phyloP scores from a whole-genome alignment of 768 basidiomycete species.

The Dictyophora rubrovolvata region DNA sequence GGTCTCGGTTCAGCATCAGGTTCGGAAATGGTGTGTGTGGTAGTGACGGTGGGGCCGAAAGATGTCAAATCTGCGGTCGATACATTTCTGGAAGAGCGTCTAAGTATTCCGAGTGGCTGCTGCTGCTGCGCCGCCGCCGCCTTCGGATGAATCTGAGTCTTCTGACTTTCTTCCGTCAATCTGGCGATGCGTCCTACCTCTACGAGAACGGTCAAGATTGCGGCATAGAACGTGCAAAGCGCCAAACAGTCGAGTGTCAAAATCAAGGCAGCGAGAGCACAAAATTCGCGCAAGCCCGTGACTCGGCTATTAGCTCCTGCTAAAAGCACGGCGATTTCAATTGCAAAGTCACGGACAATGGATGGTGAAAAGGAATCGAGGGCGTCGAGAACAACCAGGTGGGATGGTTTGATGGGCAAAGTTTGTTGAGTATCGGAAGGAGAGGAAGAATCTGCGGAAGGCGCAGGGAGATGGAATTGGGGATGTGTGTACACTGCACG shows the following conservation, averaged over 20 bases:
- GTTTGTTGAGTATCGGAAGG: slow-evolving; percentile 30
- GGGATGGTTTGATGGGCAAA: slow-evolving; percentile 54
- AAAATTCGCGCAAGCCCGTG: slow-evolving; percentile 86
- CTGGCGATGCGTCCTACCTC: slow-evolving; percentile 45
- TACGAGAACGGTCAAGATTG: slow-evolving; percentile 89
- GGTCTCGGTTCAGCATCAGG: neutral
- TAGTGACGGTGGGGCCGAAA: too few relatives aligned
- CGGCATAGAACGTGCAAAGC: slow-evolving; percentile 83
- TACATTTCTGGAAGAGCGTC: neutral
- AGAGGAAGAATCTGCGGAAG: slow-evolving; percentile 15
- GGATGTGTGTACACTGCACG: slow-evolving; percentile 83
- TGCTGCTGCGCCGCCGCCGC: neutral
- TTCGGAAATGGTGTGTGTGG: neutral
- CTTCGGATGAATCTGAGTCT: slow-evolving; percentile 6
- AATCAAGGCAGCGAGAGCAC: slow-evolving; percentile 85
- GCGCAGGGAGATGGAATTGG: slow-evolving; percentile 33
- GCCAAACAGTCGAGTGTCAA: slow-evolving; percentile 80
- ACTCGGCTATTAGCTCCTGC: slow-evolving; percentile 83
- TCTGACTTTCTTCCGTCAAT: neutral
- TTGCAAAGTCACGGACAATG: slow-evolving; percentile 85
- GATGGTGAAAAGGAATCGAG: slow-evolving; percentile 67
- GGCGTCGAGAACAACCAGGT: slow-evolving; percentile 76
- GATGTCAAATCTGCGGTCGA: too few relatives aligned
- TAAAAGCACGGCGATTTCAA: slow-evolving; percentile 84
- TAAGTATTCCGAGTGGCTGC: neutral